Percentiles rank a stretch among this genome's conserved stretches.
Conservation (phyloP, 176 grass and related monocot species). For the Puya raimondii region DNA sequence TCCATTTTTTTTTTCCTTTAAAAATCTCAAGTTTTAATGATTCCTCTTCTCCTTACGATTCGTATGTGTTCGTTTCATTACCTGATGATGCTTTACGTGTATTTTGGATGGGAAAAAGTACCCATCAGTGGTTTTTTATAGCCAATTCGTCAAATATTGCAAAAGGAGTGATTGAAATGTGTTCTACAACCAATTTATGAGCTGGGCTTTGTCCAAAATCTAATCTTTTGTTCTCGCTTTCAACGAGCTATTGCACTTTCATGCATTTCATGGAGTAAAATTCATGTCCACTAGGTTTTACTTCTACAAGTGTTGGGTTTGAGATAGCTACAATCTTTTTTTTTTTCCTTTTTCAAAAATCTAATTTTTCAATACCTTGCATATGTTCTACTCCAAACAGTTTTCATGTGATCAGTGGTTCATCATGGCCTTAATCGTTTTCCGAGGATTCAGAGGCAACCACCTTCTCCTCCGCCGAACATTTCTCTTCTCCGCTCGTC, state of each 20-base stretch:
- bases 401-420: conserved; percentile 10
- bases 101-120: not conserved
- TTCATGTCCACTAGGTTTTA: not conserved
- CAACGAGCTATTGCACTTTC: not conserved
- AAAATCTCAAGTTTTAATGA: not conserved
- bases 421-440: conserved; percentile 56
- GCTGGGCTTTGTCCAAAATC: not conserved
- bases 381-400: not conserved
- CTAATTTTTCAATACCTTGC: not conserved
- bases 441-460: conserved; percentile 46
- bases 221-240: not conserved
- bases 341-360: not conserved
- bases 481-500: not conserved
- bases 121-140: not conserved
- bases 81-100: not conserved
- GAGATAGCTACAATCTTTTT: not conserved
- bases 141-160: not conserved
- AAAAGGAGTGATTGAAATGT: not conserved
- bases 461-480: not conserved
- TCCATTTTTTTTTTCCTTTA: not conserved
- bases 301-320: not conserved
- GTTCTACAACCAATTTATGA: not conserved
- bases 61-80: no score
- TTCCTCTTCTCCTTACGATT: not conserved
- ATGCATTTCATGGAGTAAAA: not conserved